A percentile compares a stretch with the other conserved stretches of the same genome.
phyloP scores from a whole-genome alignment of 805 yeast species.

The Candida wancherniae region DNA sequence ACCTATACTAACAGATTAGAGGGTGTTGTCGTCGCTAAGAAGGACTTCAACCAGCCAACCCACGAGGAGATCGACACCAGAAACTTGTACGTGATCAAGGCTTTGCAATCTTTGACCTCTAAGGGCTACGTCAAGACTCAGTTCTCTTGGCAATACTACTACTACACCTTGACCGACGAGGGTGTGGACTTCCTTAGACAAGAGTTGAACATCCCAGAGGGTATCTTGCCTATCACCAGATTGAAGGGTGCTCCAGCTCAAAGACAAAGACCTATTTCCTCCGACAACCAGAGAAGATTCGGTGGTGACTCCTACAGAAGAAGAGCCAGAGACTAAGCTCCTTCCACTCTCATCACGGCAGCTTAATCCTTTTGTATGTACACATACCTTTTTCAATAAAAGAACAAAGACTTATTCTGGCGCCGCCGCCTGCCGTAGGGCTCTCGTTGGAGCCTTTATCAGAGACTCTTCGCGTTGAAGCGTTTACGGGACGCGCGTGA shows the following conservation, averaged over 20 bases:
- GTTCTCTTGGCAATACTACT: slow-evolving; percentile 99
- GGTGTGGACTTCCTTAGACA: slow-evolving; percentile 98
- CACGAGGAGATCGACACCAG: slow-evolving; percentile 98
- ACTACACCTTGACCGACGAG: slow-evolving; percentile 99
- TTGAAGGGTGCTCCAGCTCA: slow-evolving; percentile 90
- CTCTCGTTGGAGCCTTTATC: too few relatives aligned
- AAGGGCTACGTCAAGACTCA: slow-evolving; percentile 99
- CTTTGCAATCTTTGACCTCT: slow-evolving; percentile 98
- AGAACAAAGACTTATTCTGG: slow-evolving; percentile 7
- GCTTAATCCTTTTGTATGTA: slow-evolving; percentile 15
- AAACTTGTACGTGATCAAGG: slow-evolving; percentile 97
- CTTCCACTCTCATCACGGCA: slow-evolving; percentile 8
- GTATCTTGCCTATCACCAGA: slow-evolving; percentile 97
- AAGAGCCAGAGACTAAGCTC: slow-evolving; percentile 50
- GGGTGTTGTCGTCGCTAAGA: slow-evolving; percentile 99
- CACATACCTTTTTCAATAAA: slow-evolving; percentile 16
- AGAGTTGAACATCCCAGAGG: slow-evolving; percentile 98
- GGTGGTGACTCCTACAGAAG: slow-evolving; percentile 53
- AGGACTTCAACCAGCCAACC: slow-evolving; percentile 95
- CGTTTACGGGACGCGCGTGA: too few relatives aligned
- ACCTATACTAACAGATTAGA: slow-evolving; percentile 49
- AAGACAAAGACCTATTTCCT: slow-evolving; percentile 47
- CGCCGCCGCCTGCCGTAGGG: too few relatives aligned
- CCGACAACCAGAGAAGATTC: slow-evolving; percentile 41
- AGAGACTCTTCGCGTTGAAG: too few relatives aligned